These are phyloP conservation scores for Botrytis paeoniae DNA, from an alignment of 2,329 filamentous ascomycete species.

Conservation along the genomic window DNA sequence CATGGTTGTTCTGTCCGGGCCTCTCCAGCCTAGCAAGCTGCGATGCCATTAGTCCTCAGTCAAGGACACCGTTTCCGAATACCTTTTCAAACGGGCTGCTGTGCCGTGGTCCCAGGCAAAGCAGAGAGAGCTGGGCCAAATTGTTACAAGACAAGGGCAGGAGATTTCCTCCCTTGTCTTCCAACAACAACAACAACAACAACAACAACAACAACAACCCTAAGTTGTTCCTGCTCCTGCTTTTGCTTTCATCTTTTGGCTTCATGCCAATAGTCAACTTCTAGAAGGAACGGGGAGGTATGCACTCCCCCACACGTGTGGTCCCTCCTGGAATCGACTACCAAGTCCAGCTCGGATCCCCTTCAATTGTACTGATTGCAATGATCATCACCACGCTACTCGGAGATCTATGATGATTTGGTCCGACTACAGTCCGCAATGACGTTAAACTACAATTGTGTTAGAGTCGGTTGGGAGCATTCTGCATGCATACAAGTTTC, in stretches of 20 bases:
- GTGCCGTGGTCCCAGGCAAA: background rate
- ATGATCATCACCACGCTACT: background rate
- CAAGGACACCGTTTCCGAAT: background rate
- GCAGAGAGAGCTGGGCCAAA: background rate
- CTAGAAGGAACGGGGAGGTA: background rate
- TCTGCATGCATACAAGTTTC: background rate
- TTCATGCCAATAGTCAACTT: background rate
- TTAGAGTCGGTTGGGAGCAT: background rate
- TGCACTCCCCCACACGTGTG: background rate
- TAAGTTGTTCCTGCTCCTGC: background rate
- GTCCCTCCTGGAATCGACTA: background rate
- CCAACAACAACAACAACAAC: background rate
- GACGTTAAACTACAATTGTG: background rate
- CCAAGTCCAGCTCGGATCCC: too few relatives aligned
- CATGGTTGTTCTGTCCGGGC: conserved; percentile 73
- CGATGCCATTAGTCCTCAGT: background rate
- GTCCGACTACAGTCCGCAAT: background rate
- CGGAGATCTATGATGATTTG: background rate
- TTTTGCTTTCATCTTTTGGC: background rate
- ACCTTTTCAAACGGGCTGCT: background rate
- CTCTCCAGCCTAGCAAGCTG: background rate
- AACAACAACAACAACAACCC: background rate
- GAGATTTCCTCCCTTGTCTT: background rate
- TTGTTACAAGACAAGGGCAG: background rate
- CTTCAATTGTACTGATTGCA: background rate